Evolutionary conservation across 495 filamentous ascomycete species (phyloP), one percentile per base, ranked within the genome.

Genomic region (Aspergillus baeticus): DNA sequence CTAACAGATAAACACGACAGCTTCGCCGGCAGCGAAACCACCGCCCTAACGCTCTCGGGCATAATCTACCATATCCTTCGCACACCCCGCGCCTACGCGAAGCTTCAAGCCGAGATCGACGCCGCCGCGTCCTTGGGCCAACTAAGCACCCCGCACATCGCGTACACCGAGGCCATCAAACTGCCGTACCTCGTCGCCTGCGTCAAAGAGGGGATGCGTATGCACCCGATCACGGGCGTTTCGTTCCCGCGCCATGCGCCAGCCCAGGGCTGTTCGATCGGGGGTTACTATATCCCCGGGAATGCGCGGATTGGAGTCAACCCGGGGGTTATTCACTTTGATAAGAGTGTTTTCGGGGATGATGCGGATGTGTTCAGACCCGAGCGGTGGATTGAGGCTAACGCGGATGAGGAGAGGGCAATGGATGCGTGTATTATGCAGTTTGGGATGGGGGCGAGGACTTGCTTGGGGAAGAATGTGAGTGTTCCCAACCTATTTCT

Each of bases 11-110:
- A 29, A 29, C 26, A 7, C 10, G n/a, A 5, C 42, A 47, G 44
- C 44, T 47, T 49, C 46, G 74, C 72, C 7, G 82, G 81, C 5
- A 71, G 73, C 17, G 83, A 85, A 57, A 84, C 83, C 3, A 81
- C 78, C 0, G 86, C 83, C 33, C 85, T 86, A 48, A 78, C 78
- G 3, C 70, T 89, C 0, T 70, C 78, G 0, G 72, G 81, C 5
- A 75, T 87, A 0, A 82, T 90, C 47, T 87, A 88, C 61, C 82
- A 78, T 59, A 68, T 88, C 10, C 66, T 85, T 17, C 78, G 77
- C 21, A 78, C 78, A 56, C 82, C 78, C 0, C n/a, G 21, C 0
- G 71, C 66, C 21, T 71, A 85, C 55, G 55, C 58, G 0, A 71
- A 64, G 23, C 65, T 89, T n/a, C 65, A 58, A 11, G 57, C 58